Base-by-base conservation (phyloP, 164 flowering plant genomes). In the Vitis vinifera region DNA sequence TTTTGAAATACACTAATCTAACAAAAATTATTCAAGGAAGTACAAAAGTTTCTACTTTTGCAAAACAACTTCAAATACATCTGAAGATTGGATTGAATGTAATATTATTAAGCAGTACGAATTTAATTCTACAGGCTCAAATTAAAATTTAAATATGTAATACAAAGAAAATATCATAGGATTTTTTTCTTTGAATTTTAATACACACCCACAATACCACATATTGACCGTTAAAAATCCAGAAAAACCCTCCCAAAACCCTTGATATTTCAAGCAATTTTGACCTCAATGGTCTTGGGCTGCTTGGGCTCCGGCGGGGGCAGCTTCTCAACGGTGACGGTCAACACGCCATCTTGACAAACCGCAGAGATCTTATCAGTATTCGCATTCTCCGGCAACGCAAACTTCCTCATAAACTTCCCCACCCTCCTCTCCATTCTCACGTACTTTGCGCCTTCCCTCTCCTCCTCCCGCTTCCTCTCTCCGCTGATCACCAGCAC, bases 281-380 rank as follows among this genome's bases (percentile, higher is more conserved):
- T 78, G 47, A 89, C 89, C 70, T 86, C 83, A 56, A 89, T 74
- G 2, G 80, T 79, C 85, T 76, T 86, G 5, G 90, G 85, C 81
- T 86, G 82, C 90, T 88, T 89, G 10, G 91, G 87, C 81, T 84
- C 86, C 19, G 90, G 91, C 19, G 89, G 90, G 0, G 90, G 88
- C 76, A 75, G 13, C 76, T 89, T 89, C 82, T 82, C 73, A 16
- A 86, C 88, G 8, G 86, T 86, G 1, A 89, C 87, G 5, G 84
- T 83, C 58, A 89, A 74, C 62, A 87, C 89, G 3, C 91, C 91
- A 15, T 89, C 88, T 64, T 79, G 83, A 31, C 77, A 80, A 23
- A 78, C 78, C 7, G 93, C 93, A 0, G 81, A 70, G 10, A 87
- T 78, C 23, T 63, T 68, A 1, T 89, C 87, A 1, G 66, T 37